Conservation (phyloP, 2,329 filamentous ascomycete species). For the Myriosclerotinia duriaeana region DNA sequence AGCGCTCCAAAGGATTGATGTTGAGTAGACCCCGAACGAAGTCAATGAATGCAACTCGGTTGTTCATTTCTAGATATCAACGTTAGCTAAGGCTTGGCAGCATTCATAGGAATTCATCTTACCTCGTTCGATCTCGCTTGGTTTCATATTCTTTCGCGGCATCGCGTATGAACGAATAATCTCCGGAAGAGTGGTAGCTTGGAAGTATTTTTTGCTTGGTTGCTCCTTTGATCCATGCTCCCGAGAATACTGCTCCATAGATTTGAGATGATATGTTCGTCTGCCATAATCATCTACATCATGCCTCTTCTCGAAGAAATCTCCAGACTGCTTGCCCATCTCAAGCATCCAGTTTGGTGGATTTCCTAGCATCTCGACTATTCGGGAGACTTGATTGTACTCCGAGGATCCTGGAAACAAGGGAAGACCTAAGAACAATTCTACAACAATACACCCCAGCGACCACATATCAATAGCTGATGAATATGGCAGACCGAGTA, state of each 20-base stretch:
- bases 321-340: slow-evolving; percentile 94
- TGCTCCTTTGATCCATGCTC: slow-evolving; percentile 97
- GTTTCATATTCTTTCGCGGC: slow-evolving; percentile 99
- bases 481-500: slow-evolving; percentile 94
- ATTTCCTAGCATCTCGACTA: slow-evolving; percentile 96
- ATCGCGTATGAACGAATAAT: slow-evolving; percentile 98
- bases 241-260: slow-evolving; percentile 95
- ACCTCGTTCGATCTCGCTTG: slow-evolving; percentile 94
- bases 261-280: slow-evolving; percentile 87
- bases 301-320: slow-evolving; percentile 90
- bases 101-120: slow-evolving; percentile 40
- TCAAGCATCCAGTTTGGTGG: slow-evolving; percentile 99
- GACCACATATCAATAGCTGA: slow-evolving; percentile 99
- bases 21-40: slow-evolving; percentile 91
- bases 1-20: slow-evolving; percentile 93
- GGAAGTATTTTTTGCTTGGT: slow-evolving; percentile 99
- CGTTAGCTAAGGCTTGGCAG: slow-evolving; percentile 24
- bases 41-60: slow-evolving; percentile 94
- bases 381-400: slow-evolving; percentile 96
- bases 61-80: slow-evolving; percentile 81
- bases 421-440: slow-evolving; percentile 90
- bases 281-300: slow-evolving; percentile 86
- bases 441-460: slow-evolving; percentile 94
- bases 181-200: slow-evolving; percentile 87
- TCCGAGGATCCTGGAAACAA: slow-evolving; percentile 96